A percentile compares a stretch with the other conserved stretches of the same genome.
Conservation (phyloP, 331 rosid species). For the Rhamnella rubrinervis region DNA sequence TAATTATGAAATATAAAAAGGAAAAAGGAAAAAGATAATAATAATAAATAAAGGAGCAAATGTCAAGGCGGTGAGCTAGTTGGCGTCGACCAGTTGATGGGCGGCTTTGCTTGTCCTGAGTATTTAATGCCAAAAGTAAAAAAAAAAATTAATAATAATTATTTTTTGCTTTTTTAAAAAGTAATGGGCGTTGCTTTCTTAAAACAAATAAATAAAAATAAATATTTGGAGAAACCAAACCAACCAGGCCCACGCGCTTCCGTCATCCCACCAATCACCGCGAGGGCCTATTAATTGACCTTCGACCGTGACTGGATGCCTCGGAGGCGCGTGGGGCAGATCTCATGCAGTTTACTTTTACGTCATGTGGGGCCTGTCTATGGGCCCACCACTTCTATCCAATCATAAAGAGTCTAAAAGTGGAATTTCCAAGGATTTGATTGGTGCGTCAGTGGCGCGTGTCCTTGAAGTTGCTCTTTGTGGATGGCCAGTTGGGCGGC, state of each 20-base stretch:
- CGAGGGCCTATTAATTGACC: too few relatives aligned
- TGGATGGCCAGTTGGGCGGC: conserved; percentile 7
- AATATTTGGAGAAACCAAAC: too few relatives aligned
- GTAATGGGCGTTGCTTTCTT: not conserved
- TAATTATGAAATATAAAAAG: too few relatives aligned
- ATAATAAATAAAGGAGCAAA: too few relatives aligned
- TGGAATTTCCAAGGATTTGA: not conserved
- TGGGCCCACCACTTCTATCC: not conserved
- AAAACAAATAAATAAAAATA: too few relatives aligned
- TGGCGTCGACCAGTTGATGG: conserved; percentile 10
- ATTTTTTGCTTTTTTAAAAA: not conserved
- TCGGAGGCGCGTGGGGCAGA: conserved; percentile 12
- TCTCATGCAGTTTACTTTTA: too few relatives aligned
- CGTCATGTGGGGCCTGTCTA: too few relatives aligned
- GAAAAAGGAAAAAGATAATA: too few relatives aligned
- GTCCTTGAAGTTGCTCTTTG: not conserved
- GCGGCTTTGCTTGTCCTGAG: conserved; percentile 34
- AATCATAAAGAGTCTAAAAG: not conserved
- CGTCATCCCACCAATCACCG: too few relatives aligned
- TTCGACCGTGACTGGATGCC: too few relatives aligned
- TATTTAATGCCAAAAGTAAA: conserved; percentile 10
- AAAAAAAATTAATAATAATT: not conserved
- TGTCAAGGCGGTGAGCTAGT: not conserved
- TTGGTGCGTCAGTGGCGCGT: conserved; percentile 20
- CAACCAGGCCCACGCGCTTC: too few relatives aligned